Evolutionary conservation across 768 basidiomycete genomes (phyloP), one percentile per base, ranked within the genome.

Genomic region (Collybiopsis luxurians): DNA sequence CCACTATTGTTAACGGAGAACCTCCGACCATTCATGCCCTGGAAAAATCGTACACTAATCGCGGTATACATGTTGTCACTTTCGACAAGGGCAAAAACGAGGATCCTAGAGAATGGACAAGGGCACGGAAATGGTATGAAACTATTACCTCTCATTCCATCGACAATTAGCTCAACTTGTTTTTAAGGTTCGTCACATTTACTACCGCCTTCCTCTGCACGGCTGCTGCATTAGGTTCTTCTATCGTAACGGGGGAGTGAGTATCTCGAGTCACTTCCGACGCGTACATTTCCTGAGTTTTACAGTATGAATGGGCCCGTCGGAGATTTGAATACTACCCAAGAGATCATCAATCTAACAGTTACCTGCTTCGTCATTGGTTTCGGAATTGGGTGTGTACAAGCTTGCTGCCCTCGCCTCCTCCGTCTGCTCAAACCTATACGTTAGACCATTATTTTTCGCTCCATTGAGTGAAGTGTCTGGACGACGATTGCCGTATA

Each of bases 311-410:
- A 42, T 24, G 70, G 71, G 10, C 75, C 75, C 9, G 66, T 67
- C 6, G 48, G 60, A 47, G 69, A 69, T 3, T 61, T 76, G 24
- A 61, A 69, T 36, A 70, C 67, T 12, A 64, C 66, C 3, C 71
- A 73, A 61, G 71, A 72, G 50, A 69, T 77, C 26, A 66, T 71
- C 49, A 75, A 75, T 56, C 66, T 78, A n/a, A 73, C 73, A 2
- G 74, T 75, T 7, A 73, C 76, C 7, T 71, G 71, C 40, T 78
- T 77, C 55, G 75, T 78, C 24, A 72, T 76, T 48, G 75, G 76
- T 19, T 76, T 73, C 58, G 74, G 74, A 30, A 66, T 74, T 52
- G 77, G 76, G 65, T 75, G 56, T 1, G 68, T 64, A 17, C 19
- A 27, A 10, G 23, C 55, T 24, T 66, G 55, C 57, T 62, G 56